Base-by-base conservation (phyloP, 1,284 basidiomycete species). In the Cutaneotrichosporon sp. region DNA sequence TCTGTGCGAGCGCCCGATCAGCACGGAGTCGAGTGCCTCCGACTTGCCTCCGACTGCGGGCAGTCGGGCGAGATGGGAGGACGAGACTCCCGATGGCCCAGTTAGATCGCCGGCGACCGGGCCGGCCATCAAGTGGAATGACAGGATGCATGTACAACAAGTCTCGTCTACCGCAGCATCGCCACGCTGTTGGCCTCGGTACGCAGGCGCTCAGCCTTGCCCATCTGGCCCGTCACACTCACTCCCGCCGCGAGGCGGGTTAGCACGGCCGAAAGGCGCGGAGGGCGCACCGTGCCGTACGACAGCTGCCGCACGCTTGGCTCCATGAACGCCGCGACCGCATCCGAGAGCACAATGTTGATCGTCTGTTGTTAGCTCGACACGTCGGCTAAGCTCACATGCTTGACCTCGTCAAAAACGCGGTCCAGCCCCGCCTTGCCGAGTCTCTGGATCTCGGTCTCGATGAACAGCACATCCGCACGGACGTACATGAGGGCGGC, bases 391-490 rank as follows among this genome's bases (percentile, higher is more conserved):
- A n/a, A 27, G 82, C 88, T 73, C 77, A 93, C 94, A 69, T 86
- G 82, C 56, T 88, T 88, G 59, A 97, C 81, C 77, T 95, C 93
- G 29, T 83, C 79, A 74, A 97, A 95, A 10, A 88, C 87, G n/a
- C 85, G 81, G 55, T 84, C 84, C 24, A 95, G 82, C 68, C 89
- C 87, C 1, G 83, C 80, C 69, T 88, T 84, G 34, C 88, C 89
- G 60, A 89, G 87, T 42, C 86, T 82, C 68, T 86, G 87, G 68
- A 94, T 86, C 72, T 92, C 89, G 20, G 87, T 85, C 67, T 95
- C 90, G 60, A 95, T 83, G 77, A 94, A 95, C 62, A 87, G 86
- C 57, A 93, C 85, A 71, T 95, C 92, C 45, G 90, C 85, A 47
- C 89, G 80, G 51, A 95, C 85, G 69, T 92, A 93, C 25, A 87